These are phyloP conservation scores for Sinapis alba DNA, from an alignment of 441 rosid genomes.

Conservation along the genomic window DNA sequence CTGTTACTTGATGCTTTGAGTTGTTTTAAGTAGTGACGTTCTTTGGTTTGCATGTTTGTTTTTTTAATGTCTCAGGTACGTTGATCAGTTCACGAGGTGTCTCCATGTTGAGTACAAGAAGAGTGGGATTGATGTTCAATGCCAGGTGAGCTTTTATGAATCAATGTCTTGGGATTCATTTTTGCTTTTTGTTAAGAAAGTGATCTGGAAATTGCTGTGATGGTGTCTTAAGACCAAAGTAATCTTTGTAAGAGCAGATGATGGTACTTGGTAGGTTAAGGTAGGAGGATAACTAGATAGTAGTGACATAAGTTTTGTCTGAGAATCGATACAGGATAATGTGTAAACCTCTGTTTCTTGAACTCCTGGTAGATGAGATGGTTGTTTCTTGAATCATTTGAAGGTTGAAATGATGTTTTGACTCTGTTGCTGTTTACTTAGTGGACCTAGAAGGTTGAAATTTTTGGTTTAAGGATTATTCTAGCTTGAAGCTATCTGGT, in stretches of 20 bases:
- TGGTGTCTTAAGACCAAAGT: not conserved
- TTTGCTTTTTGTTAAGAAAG: too few species aligned
- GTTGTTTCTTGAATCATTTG: not conserved
- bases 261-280: not conserved
- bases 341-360: not conserved
- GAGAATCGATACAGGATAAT: not conserved
- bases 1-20: not conserved
- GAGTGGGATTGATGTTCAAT: slow-evolving; percentile 89
- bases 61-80: slow-evolving; percentile 48
- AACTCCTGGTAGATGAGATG: not conserved
- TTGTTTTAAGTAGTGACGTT: slow-evolving; percentile 7
- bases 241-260: not conserved
- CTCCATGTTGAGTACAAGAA: slow-evolving; percentile 91
- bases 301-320: not conserved
- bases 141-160: slow-evolving; percentile 62
- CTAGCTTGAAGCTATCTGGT: not conserved
- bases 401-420: too few species aligned
- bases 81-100: slow-evolving; percentile 87
- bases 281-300: not conserved
- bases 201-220: too few species aligned
- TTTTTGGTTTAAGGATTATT: not conserved
- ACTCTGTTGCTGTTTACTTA: not conserved
- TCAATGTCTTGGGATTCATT: not conserved
- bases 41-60: slow-evolving; percentile 21
- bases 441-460: not conserved